These are phyloP conservation scores for Arabidopsis arenosa DNA, from an alignment of 345 rosid species.

Conservation along the genomic window DNA sequence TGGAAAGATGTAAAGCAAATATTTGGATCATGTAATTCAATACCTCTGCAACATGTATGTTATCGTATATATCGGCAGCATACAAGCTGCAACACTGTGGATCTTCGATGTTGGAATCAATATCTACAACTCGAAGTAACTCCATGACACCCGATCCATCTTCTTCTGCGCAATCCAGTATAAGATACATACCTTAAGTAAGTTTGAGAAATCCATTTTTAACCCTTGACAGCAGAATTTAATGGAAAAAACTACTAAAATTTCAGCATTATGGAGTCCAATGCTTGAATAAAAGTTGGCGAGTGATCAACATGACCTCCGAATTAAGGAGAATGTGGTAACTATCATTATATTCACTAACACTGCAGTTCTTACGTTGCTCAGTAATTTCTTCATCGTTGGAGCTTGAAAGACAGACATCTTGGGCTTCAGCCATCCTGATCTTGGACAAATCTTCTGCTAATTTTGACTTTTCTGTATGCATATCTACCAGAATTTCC, in stretches of 20 bases:
- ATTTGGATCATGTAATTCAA: slow-evolving; percentile 37
- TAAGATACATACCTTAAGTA: slow-evolving; percentile 15
- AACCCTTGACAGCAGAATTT: background rate
- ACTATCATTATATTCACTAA: slow-evolving; percentile 28
- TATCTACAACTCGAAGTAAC: slow-evolving; percentile 57
- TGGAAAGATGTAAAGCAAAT: slow-evolving; percentile 30
- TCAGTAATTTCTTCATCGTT: slow-evolving; percentile 44
- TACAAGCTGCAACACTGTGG: slow-evolving; percentile 77
- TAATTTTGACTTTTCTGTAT: slow-evolving; percentile 62
- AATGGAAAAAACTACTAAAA: slow-evolving; percentile 3
- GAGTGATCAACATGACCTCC: slow-evolving; percentile 6
- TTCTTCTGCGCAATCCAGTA: slow-evolving; percentile 58
- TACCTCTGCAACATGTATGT: slow-evolving; percentile 75
- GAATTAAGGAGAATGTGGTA: slow-evolving; percentile 4
- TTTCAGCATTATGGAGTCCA: slow-evolving; percentile 15
- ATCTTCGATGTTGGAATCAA: slow-evolving; percentile 72
- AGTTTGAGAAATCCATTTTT: slow-evolving; percentile 12
- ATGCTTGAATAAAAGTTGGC: slow-evolving; percentile 9
- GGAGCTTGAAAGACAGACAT: slow-evolving; percentile 41
- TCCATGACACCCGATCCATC: slow-evolving; percentile 42
- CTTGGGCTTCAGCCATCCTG: slow-evolving; percentile 63
- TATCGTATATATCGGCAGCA: slow-evolving; percentile 73
- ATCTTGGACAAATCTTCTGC: slow-evolving; percentile 78
- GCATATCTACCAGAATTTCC: slow-evolving; percentile 49
- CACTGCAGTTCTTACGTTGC: slow-evolving; percentile 36